Evolutionary conservation across 768 basidiomycete genomes (phyloP), one percentile per base, ranked within the genome.

Genomic region (Phanerochaete carnosa): DNA sequence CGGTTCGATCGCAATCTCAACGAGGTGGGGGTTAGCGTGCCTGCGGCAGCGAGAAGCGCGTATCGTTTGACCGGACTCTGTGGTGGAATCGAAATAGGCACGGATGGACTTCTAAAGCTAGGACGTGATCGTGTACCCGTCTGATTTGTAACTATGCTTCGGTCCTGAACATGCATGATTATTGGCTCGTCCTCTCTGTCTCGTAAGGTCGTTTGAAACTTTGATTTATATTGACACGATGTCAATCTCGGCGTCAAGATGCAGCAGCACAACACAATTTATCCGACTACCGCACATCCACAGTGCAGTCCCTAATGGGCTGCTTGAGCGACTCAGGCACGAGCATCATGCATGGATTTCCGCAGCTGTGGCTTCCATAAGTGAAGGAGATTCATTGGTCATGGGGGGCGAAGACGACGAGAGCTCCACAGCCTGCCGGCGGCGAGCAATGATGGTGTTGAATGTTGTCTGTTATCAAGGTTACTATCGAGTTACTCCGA

Each of bases 401-500:
- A 55, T 45, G 16, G 60, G 59, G 9, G 68, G 66, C 3, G 65
- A 67, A 23, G 67, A 67, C 1, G 63, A 64, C 4, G 69, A 61
- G 6, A 68, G 58, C 47, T 71, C 65, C 61, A 78, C 70, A 13
- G 70, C 70, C 46, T 73, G 69, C 50, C 70, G 57, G 9, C 78
- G 74, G 25, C 65, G 68, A 61, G 74, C 69, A 39, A 80, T 73
- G 45, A 77, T 66, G 50, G 61, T 62, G 57, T 79, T 80, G 62
- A 80, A 72, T 26, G 62, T 58, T 23, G 57, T 59, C 78, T 79
- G 63, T 35, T 55, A 47, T 47, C 12, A 23, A 23, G 13, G 12
- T 47, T 23, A 47, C n/a, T 47, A 26, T 26, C 13, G 46, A 47
- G n/a, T n/a, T n/a, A n/a, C n/a, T 43, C 32, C 25, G 13, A 47